A percentile compares a stretch with the other conserved stretches of the same genome.
Conservation (phyloP, 371 early-diverging fungal genomes). For the Mortierella sp. region DNA sequence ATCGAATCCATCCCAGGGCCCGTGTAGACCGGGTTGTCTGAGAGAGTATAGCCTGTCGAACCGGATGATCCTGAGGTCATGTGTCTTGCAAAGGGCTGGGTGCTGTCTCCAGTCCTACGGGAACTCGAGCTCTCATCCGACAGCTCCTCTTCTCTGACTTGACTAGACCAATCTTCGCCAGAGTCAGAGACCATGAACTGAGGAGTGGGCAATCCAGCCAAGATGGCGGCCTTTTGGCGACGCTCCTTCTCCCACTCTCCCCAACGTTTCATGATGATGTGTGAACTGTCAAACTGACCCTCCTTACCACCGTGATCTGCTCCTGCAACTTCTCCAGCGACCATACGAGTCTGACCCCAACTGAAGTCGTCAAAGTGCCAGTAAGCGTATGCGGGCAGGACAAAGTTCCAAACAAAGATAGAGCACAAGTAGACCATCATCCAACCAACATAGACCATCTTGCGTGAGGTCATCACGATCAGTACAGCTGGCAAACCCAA, state of each 20-base stretch:
- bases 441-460: constrained; percentile 95
- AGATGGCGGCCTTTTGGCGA: constrained; percentile 43
- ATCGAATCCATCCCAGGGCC: constrained; percentile 44
- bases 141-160: constrained; percentile 44
- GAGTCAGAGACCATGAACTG: constrained; percentile 55
- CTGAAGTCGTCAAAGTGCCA: constrained; percentile 99
- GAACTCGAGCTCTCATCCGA: constrained; percentile 54
- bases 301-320: constrained; percentile 69
- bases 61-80: constrained; percentile 23
- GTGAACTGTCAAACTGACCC: constrained; percentile 76
- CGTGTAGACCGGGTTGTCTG: constrained; percentile 22
- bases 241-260: constrained; percentile 72
- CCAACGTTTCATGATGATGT: constrained; percentile 79
- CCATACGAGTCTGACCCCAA: constrained; percentile 98
- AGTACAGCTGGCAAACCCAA: constrained; percentile 95
- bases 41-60: constrained; percentile 27
- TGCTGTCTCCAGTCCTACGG: constrained; percentile 45
- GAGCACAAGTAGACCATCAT: constrained; percentile 95
- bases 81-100: constrained; percentile 44
- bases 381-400: constrained; percentile 97
- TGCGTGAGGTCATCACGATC: constrained; percentile 93
- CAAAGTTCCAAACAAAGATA: constrained; percentile 98
- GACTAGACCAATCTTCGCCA: constrained; percentile 51
- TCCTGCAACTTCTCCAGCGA: constrained; percentile 73
- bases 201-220: constrained; percentile 51